Evolutionary conservation across 1,139 yeast genomes (phyloP).

Genomic region (Scheffersomyces insectosa): DNA sequence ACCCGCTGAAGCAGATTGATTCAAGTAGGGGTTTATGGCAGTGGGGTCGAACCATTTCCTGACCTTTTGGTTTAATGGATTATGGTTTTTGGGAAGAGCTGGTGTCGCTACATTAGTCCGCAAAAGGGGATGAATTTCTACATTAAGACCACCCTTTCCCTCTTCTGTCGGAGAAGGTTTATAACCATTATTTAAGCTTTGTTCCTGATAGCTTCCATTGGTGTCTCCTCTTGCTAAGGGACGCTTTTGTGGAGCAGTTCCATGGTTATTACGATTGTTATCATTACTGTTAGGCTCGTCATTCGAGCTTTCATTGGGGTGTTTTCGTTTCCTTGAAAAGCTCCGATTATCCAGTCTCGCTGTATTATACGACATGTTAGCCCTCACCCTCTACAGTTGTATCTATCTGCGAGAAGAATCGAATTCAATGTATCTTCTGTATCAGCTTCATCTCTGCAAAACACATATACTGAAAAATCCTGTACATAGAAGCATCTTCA

Average conservation of each 20-base stretch:
- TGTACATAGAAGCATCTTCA: no score
- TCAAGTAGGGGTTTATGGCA: constrained; percentile 63
- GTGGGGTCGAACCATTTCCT: constrained; percentile 39
- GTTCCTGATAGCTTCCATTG: neutral
- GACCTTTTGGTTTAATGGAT: constrained; percentile 31
- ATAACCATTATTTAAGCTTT: neutral
- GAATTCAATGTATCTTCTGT: no score
- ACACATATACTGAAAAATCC: no score
- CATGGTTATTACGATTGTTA: neutral
- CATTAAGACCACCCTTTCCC: constrained; percentile 45
- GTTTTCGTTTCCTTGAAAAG: no score
- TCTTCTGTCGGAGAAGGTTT: constrained; percentile 1
- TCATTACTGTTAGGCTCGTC: neutral
- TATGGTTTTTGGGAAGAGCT: constrained; percentile 23
- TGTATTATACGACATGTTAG: no score
- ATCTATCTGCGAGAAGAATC: no score
- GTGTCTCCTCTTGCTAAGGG: neutral
- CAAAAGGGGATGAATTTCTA: constrained; percentile 55
- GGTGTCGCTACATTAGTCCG: constrained; percentile 26
- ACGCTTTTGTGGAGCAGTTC: neutral
- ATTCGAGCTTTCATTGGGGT: no score
- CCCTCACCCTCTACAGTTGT: no score
- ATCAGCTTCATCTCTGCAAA: no score
- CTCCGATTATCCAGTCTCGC: no score
- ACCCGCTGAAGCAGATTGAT: constrained; percentile 31